Evolutionary conservation across 2,329 filamentous ascomycete species (phyloP), one percentile per base, ranked within the genome.

Genomic region (Verticillium longisporum): DNA sequence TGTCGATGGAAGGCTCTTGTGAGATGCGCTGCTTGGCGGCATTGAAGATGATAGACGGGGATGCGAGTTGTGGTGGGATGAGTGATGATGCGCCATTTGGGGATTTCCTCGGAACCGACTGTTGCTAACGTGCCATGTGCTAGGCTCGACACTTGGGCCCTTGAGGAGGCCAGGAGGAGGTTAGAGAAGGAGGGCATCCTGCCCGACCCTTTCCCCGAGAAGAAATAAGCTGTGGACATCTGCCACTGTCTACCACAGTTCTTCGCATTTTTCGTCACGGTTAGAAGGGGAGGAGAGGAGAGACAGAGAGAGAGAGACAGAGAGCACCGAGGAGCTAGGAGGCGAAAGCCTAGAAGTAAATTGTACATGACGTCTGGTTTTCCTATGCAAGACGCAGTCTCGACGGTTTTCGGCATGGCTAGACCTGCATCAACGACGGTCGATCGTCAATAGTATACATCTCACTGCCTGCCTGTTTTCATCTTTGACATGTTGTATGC

Each of bases 141-240:
- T 70, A 99, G 95, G 76, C 97, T 99, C 86, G 95, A 98, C 82
- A 98, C 94, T 60, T 99, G 95, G 95, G 95, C 95, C 65, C 87
- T 99, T 54, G 95, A 99, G 79, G 95, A 99, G 81, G 95, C 95
- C 59, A 86, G 95, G 73, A 86, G 95, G 80, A 86, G 95, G 80
- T 87, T 99, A 84, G 95, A 99, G 81, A 90, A 88, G 63, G 95
- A 99, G 82, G 95, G 95, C 63, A 93, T 98, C 73, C 79, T 98
- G 72, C 86, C 91, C 72, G 94, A 97, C 71, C 89, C 90, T 50
- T 77, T 80, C 67, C 77, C 84, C 62, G 82, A 87, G 75, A 83
- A 85, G 79, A 83, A 84, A 74, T 76, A 68, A 34, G 38, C 6
- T 45, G 38, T n/a, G 26, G 54, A 32, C 3, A 7, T 15, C 41